phyloP scores from a whole-genome alignment of 2,329 filamentous ascomycete genomes.

The Xylaria sp. region DNA sequence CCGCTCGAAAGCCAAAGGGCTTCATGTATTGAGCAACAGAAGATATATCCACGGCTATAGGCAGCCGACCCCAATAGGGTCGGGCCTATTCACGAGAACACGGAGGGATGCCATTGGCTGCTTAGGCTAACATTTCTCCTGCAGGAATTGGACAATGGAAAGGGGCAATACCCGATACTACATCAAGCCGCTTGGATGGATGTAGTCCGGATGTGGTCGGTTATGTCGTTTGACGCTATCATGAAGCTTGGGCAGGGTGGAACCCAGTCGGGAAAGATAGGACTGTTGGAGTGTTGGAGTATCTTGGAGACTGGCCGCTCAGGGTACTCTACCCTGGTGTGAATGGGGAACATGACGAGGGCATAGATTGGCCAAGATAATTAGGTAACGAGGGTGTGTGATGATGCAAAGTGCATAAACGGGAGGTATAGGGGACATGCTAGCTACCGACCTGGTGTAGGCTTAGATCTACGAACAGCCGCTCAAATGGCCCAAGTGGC shows the following conservation, averaged over 20 bases:
- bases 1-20: slow-evolving; percentile 8
- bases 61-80: slow-evolving; percentile 5
- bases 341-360: slow-evolving; percentile 1
- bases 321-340: slow-evolving; percentile 13
- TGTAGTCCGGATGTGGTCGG: slow-evolving; percentile 21
- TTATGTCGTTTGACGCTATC: slow-evolving; percentile 27
- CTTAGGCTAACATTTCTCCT: slow-evolving; percentile 22
- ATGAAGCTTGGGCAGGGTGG: slow-evolving; percentile 26
- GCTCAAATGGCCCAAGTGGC: background rate
- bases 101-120: slow-evolving; percentile 29
- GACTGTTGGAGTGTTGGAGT: slow-evolving; percentile 6
- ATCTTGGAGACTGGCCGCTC: too few species aligned
- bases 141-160: slow-evolving; percentile 10
- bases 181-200: slow-evolving; percentile 25
- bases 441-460: slow-evolving; percentile 16
- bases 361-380: background rate
- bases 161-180: slow-evolving; percentile 28
- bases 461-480: background rate
- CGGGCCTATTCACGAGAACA: slow-evolving; percentile 16
- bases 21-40: slow-evolving; percentile 31
- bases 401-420: background rate
- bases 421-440: background rate
- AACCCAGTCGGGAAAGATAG: slow-evolving; percentile 37
- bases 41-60: slow-evolving; percentile 26
- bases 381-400: background rate